phyloP scores from a whole-genome alignment of 2,329 filamentous ascomycete genomes.

The Penicillium verrucosum region DNA sequence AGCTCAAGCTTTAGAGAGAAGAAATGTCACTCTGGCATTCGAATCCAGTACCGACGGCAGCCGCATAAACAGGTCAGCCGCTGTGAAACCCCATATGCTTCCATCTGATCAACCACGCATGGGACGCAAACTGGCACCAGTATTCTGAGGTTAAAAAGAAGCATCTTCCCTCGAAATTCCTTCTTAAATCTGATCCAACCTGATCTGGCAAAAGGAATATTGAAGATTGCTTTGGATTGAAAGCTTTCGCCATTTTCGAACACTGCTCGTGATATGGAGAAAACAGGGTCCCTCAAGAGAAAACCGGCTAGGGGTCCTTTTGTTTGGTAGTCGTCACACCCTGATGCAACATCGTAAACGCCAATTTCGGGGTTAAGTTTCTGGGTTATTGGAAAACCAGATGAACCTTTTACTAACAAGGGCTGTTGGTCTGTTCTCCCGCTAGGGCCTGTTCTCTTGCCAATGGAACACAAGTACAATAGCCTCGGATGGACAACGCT shows the following conservation, averaged over 20 bases:
- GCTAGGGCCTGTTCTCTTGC: slow-evolving; percentile 9
- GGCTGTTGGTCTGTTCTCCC: slow-evolving; percentile 6
- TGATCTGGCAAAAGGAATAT: not conserved
- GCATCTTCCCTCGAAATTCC: slow-evolving; percentile 1
- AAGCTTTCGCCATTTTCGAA: slow-evolving; percentile 13
- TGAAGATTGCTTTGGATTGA: not conserved
- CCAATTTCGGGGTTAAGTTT: slow-evolving; percentile 15
- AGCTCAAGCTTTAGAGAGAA: slow-evolving; percentile 19
- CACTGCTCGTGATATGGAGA: slow-evolving; percentile 8
- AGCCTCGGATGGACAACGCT: slow-evolving; percentile 1
- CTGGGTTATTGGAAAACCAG: slow-evolving; percentile 6
- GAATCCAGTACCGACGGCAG: slow-evolving; percentile 31
- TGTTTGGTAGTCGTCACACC: slow-evolving; percentile 18
- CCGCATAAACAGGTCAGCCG: slow-evolving; percentile 37
- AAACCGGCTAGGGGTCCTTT: slow-evolving; percentile 12
- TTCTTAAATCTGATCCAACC: not conserved
- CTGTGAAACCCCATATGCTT: slow-evolving; percentile 37
- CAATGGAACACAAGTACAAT: slow-evolving; percentile 15
- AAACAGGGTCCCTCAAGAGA: slow-evolving; percentile 1
- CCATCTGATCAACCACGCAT: slow-evolving; percentile 37
- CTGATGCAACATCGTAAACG: slow-evolving; percentile 25
- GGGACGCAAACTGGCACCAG: slow-evolving; percentile 17
- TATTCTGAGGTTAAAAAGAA: slow-evolving; percentile 8
- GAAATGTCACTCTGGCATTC: slow-evolving; percentile 29
- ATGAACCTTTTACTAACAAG: slow-evolving; percentile 10